phyloP scores from a whole-genome alignment of 495 filamentous ascomycete genomes.

The Podospora australis region DNA sequence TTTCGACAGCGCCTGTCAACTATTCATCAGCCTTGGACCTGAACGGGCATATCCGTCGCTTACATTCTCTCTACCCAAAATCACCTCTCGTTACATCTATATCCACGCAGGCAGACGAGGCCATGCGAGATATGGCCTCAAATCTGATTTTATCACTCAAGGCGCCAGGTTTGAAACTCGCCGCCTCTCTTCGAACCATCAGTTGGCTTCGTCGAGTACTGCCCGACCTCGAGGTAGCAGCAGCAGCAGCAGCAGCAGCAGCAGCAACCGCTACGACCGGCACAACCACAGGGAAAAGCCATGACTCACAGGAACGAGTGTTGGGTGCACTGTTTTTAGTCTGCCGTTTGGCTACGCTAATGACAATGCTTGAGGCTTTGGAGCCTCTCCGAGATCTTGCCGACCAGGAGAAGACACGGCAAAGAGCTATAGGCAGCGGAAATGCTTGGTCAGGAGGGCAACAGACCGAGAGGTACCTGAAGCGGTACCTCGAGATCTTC shows the following conservation, averaged over 20 bases:
- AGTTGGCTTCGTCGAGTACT: slow-evolving; percentile 85
- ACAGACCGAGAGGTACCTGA: slow-evolving; percentile 90
- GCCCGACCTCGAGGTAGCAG: slow-evolving; percentile 57
- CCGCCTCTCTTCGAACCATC: slow-evolving; percentile 84
- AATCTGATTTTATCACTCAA: slow-evolving; percentile 76
- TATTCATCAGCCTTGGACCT: slow-evolving; percentile 90
- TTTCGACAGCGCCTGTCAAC: slow-evolving; percentile 47
- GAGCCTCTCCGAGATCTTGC: slow-evolving; percentile 83
- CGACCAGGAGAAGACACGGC: slow-evolving; percentile 67
- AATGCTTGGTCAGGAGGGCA: slow-evolving; percentile 66
- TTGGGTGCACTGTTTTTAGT: slow-evolving; percentile 83
- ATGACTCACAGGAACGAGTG: slow-evolving; percentile 49
- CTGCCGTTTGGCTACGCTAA: slow-evolving; percentile 73
- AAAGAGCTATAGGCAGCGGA: slow-evolving; percentile 27
- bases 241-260: slow-evolving; percentile 23
- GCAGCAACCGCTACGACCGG: not conserved
- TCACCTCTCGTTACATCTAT: slow-evolving; percentile 70
- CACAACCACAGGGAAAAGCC: slow-evolving; percentile 30
- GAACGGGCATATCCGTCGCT: slow-evolving; percentile 84
- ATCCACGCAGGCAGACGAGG: slow-evolving; percentile 70
- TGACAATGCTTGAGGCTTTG: slow-evolving; percentile 73
- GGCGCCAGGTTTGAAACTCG: slow-evolving; percentile 73
- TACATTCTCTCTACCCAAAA: slow-evolving; percentile 74
- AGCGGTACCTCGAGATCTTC: slow-evolving; percentile 95
- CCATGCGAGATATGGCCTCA: slow-evolving; percentile 82